These are phyloP conservation scores for Dryadomyces quercus-mongolicae DNA, from an alignment of 2,329 filamentous ascomycete species.

Conservation along the genomic window DNA sequence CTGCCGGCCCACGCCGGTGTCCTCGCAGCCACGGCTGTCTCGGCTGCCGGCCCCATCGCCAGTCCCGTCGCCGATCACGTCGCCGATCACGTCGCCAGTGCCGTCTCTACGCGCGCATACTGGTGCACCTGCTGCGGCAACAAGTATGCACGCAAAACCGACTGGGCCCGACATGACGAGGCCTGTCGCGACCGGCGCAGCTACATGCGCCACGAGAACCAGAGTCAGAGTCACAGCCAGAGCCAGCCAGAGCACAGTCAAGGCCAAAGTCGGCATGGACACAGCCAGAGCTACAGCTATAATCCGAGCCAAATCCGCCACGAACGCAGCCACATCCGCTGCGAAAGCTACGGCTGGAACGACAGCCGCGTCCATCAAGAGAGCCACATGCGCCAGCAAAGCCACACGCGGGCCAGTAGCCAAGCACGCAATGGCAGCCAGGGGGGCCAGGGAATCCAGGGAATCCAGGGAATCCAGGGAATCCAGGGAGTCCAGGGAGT, in stretches of 20 bases:
- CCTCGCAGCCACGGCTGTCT: not conserved
- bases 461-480: too few species aligned
- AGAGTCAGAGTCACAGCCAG: too few species aligned
- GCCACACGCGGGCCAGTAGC: too few species aligned
- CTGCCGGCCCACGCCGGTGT: not conserved
- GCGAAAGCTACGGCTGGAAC: not conserved
- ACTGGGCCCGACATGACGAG: constrained; percentile 59
- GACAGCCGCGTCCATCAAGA: not conserved
- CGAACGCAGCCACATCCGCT: not conserved
- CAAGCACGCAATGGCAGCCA: too few species aligned
- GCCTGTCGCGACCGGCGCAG: constrained; percentile 51
- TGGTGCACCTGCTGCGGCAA: constrained; percentile 50
- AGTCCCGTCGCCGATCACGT: too few species aligned
- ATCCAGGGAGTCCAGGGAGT: too few species aligned
- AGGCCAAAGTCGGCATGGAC: not conserved
- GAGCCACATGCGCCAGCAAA: too few species aligned
- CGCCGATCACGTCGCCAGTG: too few species aligned
- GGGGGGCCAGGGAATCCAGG: too few species aligned
- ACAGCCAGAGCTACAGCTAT: not conserved
- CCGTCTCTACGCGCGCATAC: constrained; percentile 35
- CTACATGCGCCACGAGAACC: not conserved
- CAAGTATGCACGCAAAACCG: constrained; percentile 54
- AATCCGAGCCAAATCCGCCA: not conserved
- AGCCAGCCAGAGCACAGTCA: not conserved
- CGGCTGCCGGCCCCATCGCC: not conserved